These are phyloP conservation scores for Phyllostachys edulis DNA, from an alignment of 176 grass and related monocot genomes.

Conservation along the genomic window DNA sequence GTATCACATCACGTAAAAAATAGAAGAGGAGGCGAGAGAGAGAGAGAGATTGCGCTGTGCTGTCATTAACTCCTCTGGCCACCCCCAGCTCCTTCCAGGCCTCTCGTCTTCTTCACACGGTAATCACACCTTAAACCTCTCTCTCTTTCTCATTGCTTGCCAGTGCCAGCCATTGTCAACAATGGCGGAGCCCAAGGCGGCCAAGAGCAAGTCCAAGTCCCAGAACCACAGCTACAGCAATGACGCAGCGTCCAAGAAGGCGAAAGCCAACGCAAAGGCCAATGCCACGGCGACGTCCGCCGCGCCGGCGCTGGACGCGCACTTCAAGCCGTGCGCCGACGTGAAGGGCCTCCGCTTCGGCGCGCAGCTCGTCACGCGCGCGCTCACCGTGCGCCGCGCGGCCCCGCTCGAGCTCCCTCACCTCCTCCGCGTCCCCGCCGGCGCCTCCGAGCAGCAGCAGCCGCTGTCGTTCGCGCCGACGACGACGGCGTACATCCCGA, in stretches of 20 bases:
- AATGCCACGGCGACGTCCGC: neutral
- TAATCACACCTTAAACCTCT: neutral
- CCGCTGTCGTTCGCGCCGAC: constrained; percentile 72
- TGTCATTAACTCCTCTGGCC: too few relatives aligned
- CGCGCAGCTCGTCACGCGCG: constrained; percentile 73
- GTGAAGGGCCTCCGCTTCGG: constrained; percentile 87
- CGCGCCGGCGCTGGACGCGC: constrained; percentile 46
- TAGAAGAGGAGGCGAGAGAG: too few relatives aligned
- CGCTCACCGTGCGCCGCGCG: constrained; percentile 85
- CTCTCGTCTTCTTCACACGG: neutral
- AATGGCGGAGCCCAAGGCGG: constrained; percentile 50
- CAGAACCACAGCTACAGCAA: constrained; percentile 20
- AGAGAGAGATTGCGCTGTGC: too few relatives aligned
- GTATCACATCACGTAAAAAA: too few relatives aligned
- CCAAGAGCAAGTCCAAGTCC: constrained; percentile 42
- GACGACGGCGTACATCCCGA: constrained; percentile 78
- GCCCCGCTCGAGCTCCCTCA: constrained; percentile 78
- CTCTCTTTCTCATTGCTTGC: neutral
- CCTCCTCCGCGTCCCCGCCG: constrained; percentile 62
- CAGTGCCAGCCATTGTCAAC: neutral
- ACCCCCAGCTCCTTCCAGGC: neutral
- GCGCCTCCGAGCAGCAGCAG: neutral
- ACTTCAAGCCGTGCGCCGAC: constrained; percentile 72
- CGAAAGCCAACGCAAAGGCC: neutral
- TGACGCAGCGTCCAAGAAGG: constrained; percentile 20